Conservation (phyloP, 1,139 yeast species). For the Yamadazyma dendronema region DNA sequence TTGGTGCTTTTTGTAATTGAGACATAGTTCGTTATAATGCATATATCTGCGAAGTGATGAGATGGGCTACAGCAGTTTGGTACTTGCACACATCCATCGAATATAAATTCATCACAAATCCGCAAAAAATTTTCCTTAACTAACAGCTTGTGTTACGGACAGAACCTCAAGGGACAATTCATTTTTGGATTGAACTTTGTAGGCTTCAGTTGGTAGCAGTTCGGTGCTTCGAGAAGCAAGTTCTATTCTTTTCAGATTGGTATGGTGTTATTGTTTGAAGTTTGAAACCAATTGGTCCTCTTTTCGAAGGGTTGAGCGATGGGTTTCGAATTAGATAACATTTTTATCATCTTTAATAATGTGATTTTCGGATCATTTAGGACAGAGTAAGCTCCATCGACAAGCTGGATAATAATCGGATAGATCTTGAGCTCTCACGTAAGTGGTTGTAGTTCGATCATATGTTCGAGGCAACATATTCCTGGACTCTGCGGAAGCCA, state of each 20-base stretch:
- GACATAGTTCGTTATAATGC: too few relatives aligned
- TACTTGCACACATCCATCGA: slow-evolving; percentile 1
- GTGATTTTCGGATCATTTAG: slow-evolving; percentile 33
- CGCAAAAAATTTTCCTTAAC: slow-evolving; percentile 8
- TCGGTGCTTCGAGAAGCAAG: slow-evolving; percentile 73
- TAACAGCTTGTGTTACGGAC: slow-evolving; percentile 55
- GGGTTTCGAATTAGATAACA: slow-evolving; percentile 4
- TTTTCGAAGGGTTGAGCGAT: slow-evolving; percentile 61
- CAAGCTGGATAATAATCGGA: slow-evolving; percentile 68
- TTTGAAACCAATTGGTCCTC: slow-evolving; percentile 45
- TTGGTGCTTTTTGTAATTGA: slow-evolving; percentile 11
- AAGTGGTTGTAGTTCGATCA: slow-evolving; percentile 59
- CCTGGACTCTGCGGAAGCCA: slow-evolving; percentile 87
- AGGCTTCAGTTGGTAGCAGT: slow-evolving; percentile 45
- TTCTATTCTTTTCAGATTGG: slow-evolving; percentile 19
- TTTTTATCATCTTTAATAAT: slow-evolving; percentile 1
- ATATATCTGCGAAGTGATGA: slow-evolving; percentile 1
- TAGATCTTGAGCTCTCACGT: slow-evolving; percentile 68
- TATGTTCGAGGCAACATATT: slow-evolving; percentile 81
- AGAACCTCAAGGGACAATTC: slow-evolving; percentile 38
- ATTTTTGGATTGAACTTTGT: slow-evolving; percentile 34
- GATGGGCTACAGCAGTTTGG: not conserved
- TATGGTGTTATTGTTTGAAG: slow-evolving; percentile 18
- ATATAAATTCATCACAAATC: slow-evolving; percentile 6
- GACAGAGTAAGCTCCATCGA: slow-evolving; percentile 87